These are phyloP conservation scores for Macrolepiota albuminosa DNA, from an alignment of 768 basidiomycete species.

Conservation along the genomic window DNA sequence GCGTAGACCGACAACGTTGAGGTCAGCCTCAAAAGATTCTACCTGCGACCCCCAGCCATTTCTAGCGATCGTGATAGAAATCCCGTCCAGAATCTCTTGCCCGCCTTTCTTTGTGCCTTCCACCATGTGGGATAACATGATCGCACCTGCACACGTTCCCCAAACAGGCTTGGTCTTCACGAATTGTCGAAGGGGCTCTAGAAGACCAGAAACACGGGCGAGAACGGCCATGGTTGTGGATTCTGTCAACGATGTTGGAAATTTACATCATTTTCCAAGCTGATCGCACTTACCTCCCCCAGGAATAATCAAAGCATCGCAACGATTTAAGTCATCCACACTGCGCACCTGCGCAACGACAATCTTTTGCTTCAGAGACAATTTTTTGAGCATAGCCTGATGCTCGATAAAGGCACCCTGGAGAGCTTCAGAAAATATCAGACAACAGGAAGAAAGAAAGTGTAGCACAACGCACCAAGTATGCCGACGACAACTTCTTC, in stretches of 20 bases:
- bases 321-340: conserved; percentile 64
- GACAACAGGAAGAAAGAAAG: background rate
- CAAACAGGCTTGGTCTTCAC: conserved; percentile 74
- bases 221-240: conserved; percentile 88
- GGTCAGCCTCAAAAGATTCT: conserved; percentile 84
- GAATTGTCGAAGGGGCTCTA: conserved; percentile 77
- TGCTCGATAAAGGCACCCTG: conserved; percentile 95
- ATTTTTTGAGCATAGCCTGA: conserved; percentile 59
- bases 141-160: conserved; percentile 97
- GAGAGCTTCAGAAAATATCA: conserved; percentile 50
- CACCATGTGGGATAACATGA: conserved; percentile 71
- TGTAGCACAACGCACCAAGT: conserved; percentile 34
- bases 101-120: conserved; percentile 82
- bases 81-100: conserved; percentile 79
- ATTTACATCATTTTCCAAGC: background rate
- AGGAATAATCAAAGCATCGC: conserved; percentile 88
- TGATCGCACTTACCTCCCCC: conserved; percentile 63
- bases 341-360: conserved; percentile 62
- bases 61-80: conserved; percentile 74
- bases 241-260: conserved; percentile 39
- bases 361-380: conserved; percentile 42
- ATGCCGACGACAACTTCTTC: conserved; percentile 38
- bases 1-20: conserved; percentile 60
- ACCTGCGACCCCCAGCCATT: conserved; percentile 96
- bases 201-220: conserved; percentile 66